These are phyloP conservation scores for Aspergillus nidulans DNA, from an alignment of 495 filamentous ascomycete genomes.

Conservation along the genomic window DNA sequence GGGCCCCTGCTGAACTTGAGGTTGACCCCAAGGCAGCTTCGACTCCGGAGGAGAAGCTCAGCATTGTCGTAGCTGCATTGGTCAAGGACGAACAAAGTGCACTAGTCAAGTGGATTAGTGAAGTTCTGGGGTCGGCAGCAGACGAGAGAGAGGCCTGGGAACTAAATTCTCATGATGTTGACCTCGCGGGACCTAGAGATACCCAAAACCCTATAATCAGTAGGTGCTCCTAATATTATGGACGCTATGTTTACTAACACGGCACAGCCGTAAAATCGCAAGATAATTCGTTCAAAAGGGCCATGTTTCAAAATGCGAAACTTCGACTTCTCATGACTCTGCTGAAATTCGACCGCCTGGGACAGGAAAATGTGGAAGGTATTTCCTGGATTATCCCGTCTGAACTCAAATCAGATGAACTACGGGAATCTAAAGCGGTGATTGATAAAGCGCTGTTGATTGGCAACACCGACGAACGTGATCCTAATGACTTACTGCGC, in stretches of 20 bases:
- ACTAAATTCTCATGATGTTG: conserved; percentile 51
- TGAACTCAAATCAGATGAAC: conserved; percentile 51
- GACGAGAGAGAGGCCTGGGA: conserved; percentile 80
- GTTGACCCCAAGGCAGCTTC: conserved; percentile 60
- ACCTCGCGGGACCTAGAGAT: conserved; percentile 34
- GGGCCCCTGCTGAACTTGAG: conserved; percentile 71
- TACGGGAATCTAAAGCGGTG: conserved; percentile 56
- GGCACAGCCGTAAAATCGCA: conserved; percentile 58
- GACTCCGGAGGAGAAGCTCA: conserved; percentile 64
- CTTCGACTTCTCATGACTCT: conserved; percentile 82
- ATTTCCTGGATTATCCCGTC: conserved; percentile 78
- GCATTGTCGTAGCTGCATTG: conserved; percentile 71
- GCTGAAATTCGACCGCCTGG: conserved; percentile 65
- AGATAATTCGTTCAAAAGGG: conserved; percentile 61
- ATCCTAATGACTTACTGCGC: conserved; percentile 71
- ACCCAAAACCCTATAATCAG: conserved; percentile 38
- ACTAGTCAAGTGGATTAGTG: conserved; percentile 76
- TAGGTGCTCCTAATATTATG: conserved; percentile 22
- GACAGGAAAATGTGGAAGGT: conserved; percentile 64
- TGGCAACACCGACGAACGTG: conserved; percentile 56
- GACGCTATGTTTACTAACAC: conserved; percentile 16
- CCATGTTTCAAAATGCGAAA: conserved; percentile 85
- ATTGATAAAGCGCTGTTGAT: conserved; percentile 70
- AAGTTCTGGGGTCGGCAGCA: conserved; percentile 59
- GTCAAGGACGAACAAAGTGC: conserved; percentile 71